Conservation (phyloP, 2,329 filamentous ascomycete genomes). For the Monosporascus ibericus region DNA sequence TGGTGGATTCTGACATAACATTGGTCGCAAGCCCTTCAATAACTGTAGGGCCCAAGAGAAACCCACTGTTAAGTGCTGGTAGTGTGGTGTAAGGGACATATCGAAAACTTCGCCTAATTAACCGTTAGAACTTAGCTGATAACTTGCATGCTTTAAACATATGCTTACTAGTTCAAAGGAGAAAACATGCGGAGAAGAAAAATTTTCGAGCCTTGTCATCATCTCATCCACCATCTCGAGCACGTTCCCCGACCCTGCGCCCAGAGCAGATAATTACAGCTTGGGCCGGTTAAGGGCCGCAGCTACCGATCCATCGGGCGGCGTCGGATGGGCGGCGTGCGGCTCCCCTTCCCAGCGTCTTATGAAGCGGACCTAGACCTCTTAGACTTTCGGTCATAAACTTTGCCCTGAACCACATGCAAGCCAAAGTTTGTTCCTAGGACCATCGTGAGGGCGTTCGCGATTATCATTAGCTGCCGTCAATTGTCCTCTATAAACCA, state of each 20-base stretch:
- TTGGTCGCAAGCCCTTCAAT: too few relatives aligned
- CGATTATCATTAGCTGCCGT: not conserved
- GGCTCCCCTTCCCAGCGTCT: not conserved
- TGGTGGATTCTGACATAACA: too few relatives aligned
- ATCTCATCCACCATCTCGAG: constrained; percentile 21
- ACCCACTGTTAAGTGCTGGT: too few relatives aligned
- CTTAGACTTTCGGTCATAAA: not conserved
- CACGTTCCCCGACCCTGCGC: constrained; percentile 13
- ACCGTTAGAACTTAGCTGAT: too few relatives aligned
- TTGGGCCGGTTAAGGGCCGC: not conserved
- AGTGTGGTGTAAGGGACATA: too few relatives aligned
- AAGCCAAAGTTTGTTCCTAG: not conserved
- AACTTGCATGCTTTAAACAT: too few relatives aligned
- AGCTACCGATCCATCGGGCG: not conserved
- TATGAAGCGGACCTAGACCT: not conserved
- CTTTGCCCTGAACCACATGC: not conserved
- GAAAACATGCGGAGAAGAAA: constrained; percentile 1
- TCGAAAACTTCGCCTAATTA: too few relatives aligned
- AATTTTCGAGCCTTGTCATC: constrained; percentile 10
- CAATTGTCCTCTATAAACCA: not conserved
- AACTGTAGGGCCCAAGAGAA: too few relatives aligned
- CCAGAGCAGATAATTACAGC: not conserved
- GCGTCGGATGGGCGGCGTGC: not conserved
- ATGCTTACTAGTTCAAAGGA: too few relatives aligned
- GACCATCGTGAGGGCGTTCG: not conserved